Evolutionary conservation across 1,139 yeast genomes (phyloP).

Genomic region (Candida sp.): DNA sequence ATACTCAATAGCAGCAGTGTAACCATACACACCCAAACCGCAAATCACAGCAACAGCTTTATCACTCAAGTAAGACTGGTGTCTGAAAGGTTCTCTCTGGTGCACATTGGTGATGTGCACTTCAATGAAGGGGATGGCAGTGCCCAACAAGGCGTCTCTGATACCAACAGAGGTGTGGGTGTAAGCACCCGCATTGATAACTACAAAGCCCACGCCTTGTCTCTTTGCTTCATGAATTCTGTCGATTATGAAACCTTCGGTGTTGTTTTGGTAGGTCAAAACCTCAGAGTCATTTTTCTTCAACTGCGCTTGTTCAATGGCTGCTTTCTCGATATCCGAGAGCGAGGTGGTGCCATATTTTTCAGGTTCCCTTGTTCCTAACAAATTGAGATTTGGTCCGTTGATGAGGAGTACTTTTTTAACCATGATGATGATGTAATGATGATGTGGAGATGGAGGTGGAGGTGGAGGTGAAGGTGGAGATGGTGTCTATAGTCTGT

Average conservation of each 20-base stretch:
- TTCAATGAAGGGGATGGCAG: conserved; percentile 52
- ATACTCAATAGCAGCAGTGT: conserved; percentile 51
- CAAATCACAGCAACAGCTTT: conserved; percentile 52
- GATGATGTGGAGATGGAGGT: not conserved
- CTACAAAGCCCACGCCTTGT: conserved; percentile 43
- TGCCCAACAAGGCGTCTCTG: conserved; percentile 52
- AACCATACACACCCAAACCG: conserved; percentile 54
- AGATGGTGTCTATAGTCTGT: not conserved
- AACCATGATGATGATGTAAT: conserved; percentile 25
- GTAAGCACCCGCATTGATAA: conserved; percentile 56
- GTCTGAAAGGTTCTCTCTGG: conserved; percentile 54
- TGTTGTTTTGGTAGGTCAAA: conserved; percentile 41
- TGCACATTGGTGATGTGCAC: conserved; percentile 55
- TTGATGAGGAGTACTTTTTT: conserved; percentile 47
- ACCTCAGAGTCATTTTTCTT: conserved; percentile 35
- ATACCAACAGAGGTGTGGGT: conserved; percentile 55
- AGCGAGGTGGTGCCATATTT: conserved; percentile 52
- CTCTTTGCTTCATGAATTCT: conserved; percentile 48
- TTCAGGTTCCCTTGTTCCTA: conserved; percentile 55
- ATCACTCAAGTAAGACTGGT: conserved; percentile 50
- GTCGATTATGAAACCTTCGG: conserved; percentile 53
- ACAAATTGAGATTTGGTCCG: conserved; percentile 52
- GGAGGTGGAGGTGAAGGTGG: no score
- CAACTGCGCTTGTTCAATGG: conserved; percentile 34
- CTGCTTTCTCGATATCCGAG: conserved; percentile 44